Evolutionary conservation across 768 basidiomycete genomes (phyloP), one percentile per base, ranked within the genome.

Genomic region (Melanogaster broomeanus): DNA sequence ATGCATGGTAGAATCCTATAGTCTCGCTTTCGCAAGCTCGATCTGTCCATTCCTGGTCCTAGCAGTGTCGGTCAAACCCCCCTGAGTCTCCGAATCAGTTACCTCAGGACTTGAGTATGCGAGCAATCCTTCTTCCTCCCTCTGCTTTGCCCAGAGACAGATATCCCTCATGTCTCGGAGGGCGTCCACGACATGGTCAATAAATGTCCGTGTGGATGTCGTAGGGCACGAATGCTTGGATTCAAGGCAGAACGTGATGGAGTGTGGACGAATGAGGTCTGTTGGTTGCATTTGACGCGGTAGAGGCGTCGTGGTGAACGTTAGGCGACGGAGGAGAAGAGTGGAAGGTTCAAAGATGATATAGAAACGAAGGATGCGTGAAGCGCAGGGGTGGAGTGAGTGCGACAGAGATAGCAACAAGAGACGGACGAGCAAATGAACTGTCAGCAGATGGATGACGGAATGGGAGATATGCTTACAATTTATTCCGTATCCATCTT

Each of bases 221-320:
- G 71, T 61, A 4, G 77, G 63, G 53, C 77, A 83, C 6, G 88
- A 87, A 53, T 77, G 72, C 67, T 98, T 98, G 40, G 88, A 91
- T 66, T 98, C 96, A 64, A 97, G 84, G 2, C 96, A 94, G 71
- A 97, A 94, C 69, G 93, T 95, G 63, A 98, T 76, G 51, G 84
- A 75, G 38, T 85, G 72, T 13, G 86, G 82, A 13, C 86, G 91
- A 50, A 89, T 81, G 51, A 96, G 80, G 68, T 97, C 95, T 96
- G 59, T 21, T 15, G 44, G 19, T 24, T 22, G 22, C 24, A 34
- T 38, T 51, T 15, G 25, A 11, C 18, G 21, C 41, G 40, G 46
- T 28, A 71, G 68, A 64, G 52, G 67, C 11, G 12, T 34, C 18
- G 13, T 27, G 4, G 16, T n/a, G 30, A 37, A 24, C n/a, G 25